These are phyloP conservation scores for Bondarzewia mesenterica DNA, from an alignment of 1,284 basidiomycete genomes.

Conservation along the genomic window DNA sequence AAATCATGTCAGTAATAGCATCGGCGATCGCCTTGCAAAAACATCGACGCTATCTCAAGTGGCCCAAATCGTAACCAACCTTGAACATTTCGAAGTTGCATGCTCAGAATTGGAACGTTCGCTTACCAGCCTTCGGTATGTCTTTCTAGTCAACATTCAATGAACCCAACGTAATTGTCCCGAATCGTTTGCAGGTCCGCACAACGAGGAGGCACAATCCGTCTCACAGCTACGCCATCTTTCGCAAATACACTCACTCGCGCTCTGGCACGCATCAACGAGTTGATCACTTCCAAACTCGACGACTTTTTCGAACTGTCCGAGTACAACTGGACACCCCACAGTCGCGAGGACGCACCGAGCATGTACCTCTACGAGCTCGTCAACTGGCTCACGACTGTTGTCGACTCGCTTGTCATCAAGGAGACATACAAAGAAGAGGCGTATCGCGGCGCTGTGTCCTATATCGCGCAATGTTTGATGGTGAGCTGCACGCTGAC, in stretches of 20 bases:
- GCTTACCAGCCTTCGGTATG: conserved; percentile 71
- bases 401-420: conserved; percentile 89
- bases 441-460: conserved; percentile 80
- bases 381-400: conserved; percentile 92
- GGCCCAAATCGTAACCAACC: conserved; percentile 88
- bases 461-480: conserved; percentile 80
- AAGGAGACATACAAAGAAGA: conserved; percentile 81
- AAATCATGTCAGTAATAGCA: conserved; percentile 73
- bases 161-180: not conserved
- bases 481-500: conserved; percentile 73
- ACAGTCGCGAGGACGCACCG: conserved; percentile 57
- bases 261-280: conserved; percentile 74
- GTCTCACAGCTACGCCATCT: conserved; percentile 55
- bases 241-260: conserved; percentile 67
- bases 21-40: conserved; percentile 62
- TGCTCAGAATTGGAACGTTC: conserved; percentile 85
- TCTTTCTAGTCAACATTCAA: not conserved
- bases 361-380: conserved; percentile 94
- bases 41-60: conserved; percentile 89
- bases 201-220: conserved; percentile 76
- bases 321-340: conserved; percentile 90
- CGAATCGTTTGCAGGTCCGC: conserved; percentile 32
- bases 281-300: conserved; percentile 86
- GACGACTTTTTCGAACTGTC: conserved; percentile 94
- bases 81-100: conserved; percentile 87